phyloP scores from a whole-genome alignment of 148 eudicot genomes.

The Persicaria maculosa region DNA sequence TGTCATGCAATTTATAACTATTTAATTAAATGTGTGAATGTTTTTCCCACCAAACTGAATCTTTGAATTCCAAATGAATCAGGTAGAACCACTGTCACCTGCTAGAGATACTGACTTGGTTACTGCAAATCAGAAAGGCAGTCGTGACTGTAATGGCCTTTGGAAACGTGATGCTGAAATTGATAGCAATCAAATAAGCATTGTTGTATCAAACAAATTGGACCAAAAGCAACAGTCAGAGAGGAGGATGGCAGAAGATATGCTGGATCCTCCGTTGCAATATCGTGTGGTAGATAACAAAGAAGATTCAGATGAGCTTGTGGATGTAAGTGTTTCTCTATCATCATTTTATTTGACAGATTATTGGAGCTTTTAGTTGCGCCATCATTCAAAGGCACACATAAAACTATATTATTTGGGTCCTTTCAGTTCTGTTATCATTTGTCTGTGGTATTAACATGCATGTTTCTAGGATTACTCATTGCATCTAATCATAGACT shows the following conservation, averaged over 20 bases:
- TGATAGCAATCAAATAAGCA: constrained; percentile 15
- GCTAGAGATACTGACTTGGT: constrained; percentile 8
- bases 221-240: constrained; percentile 18
- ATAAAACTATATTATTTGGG: background rate
- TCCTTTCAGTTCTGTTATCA: background rate
- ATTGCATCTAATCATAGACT: background rate
- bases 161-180: constrained; percentile 11
- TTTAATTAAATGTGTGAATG: background rate
- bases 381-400: background rate
- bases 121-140: background rate
- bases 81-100: constrained; percentile 12
- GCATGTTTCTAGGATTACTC: background rate
- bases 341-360: background rate
- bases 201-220: constrained; percentile 13
- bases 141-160: background rate
- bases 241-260: constrained; percentile 9
- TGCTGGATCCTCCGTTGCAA: constrained; percentile 19
- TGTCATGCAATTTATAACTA: background rate
- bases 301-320: constrained; percentile 25
- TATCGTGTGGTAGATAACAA: constrained; percentile 13
- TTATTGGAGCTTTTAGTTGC: background rate
- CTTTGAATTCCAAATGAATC: constrained; percentile 17
- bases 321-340: constrained; percentile 31
- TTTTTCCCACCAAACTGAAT: constrained; percentile 15
- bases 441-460: background rate